Conservation (phyloP, 192 early-diverging fungal species). For the Coemansia reversa region DNA sequence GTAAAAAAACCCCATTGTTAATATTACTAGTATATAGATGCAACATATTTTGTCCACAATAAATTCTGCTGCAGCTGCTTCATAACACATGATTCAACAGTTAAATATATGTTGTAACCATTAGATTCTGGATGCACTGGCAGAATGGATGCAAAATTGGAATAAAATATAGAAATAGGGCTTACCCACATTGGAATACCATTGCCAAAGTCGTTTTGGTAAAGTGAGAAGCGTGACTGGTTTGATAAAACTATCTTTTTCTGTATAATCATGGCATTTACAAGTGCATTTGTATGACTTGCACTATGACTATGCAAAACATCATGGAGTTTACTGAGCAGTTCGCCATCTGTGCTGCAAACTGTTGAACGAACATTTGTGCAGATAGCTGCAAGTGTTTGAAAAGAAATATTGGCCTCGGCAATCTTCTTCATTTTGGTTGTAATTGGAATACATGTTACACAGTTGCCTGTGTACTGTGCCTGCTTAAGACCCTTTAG, state of each 20-base stretch:
- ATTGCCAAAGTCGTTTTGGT: conserved; percentile 27
- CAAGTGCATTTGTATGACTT: conserved; percentile 6
- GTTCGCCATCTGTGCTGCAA: background rate
- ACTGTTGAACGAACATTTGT: conserved; percentile 4
- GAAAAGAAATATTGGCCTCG: background rate
- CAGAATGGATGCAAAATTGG: conserved; percentile 17
- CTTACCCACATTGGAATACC: conserved; percentile 19
- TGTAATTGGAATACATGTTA: conserved; percentile 1
- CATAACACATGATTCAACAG: conserved; percentile 5
- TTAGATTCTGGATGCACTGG: conserved; percentile 8
- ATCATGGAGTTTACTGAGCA: conserved; percentile 4
- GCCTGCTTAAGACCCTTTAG: background rate
- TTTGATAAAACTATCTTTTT: conserved; percentile 17
- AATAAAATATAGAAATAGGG: conserved; percentile 15
- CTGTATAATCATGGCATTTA: background rate
- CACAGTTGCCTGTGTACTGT: conserved; percentile 6
- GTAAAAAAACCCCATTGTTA: too few relatives aligned
- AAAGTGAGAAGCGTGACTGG: conserved; percentile 18
- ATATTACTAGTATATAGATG: background rate
- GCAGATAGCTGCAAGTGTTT: conserved; percentile 8
- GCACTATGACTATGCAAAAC: background rate
- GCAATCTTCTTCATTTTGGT: background rate
- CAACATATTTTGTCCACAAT: conserved; percentile 9
- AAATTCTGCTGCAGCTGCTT: background rate
- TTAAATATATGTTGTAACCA: conserved; percentile 8